A percentile compares a stretch with the other conserved stretches of the same genome.
Conservation (phyloP, 371 early-diverging fungal genomes). For the Mucor lusitanicus region DNA sequence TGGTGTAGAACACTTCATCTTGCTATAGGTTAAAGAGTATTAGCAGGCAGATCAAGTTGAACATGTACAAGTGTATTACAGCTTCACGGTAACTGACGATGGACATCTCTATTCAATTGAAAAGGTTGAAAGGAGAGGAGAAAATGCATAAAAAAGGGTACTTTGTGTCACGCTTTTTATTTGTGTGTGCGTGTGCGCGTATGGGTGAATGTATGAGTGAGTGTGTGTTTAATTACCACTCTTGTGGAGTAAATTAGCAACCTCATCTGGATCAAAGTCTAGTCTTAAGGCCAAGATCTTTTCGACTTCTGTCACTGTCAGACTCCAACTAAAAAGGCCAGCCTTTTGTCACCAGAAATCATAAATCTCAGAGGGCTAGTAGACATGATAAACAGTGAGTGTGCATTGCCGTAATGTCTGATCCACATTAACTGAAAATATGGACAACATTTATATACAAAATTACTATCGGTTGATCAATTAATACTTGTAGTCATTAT, state of each 20-base stretch:
- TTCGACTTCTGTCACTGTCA: conserved; percentile 66
- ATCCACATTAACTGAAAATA: no score
- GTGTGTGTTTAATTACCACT: neutral
- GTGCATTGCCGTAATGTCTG: neutral
- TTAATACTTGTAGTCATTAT: no score
- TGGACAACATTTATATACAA: no score
- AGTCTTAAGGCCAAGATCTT: conserved; percentile 51
- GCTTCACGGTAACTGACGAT: conserved; percentile 15
- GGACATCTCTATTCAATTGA: no score
- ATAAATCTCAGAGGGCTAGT: conserved; percentile 66
- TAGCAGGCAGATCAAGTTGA: neutral
- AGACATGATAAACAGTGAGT: neutral
- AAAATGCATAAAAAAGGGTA: no score
- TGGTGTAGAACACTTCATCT: conserved; percentile 7
- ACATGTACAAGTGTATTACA: no score
- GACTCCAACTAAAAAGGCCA: conserved; percentile 64
- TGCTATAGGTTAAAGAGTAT: neutral
- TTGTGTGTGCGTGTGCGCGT: no score
- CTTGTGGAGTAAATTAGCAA: conserved; percentile 20
- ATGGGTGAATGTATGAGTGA: no score
- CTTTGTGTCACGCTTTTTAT: neutral
- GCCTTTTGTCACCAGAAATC: conserved; percentile 74
- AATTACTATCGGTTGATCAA: no score
- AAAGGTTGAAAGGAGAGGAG: no score
- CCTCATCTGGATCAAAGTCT: conserved; percentile 30